Conservation (phyloP, 2,329 filamentous ascomycete species). For the Fusarium tupiense region DNA sequence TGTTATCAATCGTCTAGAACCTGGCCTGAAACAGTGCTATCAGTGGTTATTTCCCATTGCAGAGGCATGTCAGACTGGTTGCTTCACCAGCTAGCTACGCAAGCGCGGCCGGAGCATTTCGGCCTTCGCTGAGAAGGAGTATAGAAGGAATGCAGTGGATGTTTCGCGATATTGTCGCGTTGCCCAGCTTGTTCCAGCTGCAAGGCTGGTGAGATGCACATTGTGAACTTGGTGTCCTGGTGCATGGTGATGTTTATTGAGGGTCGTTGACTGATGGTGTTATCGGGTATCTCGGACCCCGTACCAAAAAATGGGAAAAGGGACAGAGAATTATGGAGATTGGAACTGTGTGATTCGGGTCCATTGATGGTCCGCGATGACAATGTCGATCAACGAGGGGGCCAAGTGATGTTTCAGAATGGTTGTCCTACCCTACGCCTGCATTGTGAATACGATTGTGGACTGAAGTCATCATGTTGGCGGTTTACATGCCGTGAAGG, state of each 20-base stretch:
- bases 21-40: background rate
- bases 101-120: accelerated
- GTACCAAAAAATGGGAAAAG: background rate
- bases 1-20: background rate
- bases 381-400: background rate
- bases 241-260: background rate
- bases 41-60: background rate
- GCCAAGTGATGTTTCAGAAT: background rate
- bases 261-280: background rate
- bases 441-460: accelerated
- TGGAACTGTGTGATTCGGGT: background rate
- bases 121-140: accelerated
- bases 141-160: accelerated
- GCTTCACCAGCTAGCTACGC: accelerated
- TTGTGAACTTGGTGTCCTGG: background rate
- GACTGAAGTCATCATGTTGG: no score
- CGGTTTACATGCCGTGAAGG: accelerated
- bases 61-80: background rate
- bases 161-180: accelerated
- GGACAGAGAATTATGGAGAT: background rate
- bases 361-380: background rate
- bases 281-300: background rate
- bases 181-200: no score
- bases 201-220: background rate
- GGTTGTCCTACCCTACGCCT: background rate